Percentiles rank a stretch among this genome's conserved stretches.
phyloP scores from a whole-genome alignment of 768 basidiomycete species.

The Russula abietina region DNA sequence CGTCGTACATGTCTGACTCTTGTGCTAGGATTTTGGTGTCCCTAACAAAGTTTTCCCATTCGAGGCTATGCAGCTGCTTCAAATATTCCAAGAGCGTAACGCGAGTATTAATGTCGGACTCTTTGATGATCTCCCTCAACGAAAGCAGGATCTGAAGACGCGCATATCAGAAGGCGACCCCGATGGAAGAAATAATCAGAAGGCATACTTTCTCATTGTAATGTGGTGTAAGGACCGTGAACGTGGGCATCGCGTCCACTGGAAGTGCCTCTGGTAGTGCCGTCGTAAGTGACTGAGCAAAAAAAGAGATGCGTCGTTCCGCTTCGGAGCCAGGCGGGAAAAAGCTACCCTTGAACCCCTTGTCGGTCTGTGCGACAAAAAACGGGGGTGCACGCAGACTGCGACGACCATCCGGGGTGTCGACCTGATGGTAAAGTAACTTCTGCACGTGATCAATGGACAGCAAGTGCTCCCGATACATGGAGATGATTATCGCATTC shows the following conservation, averaged over 20 bases:
- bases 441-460: conserved; percentile 99
- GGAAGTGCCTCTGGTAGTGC: conserved; percentile 87
- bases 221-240: conserved; percentile 95
- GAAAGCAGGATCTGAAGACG: conserved; percentile 78
- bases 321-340: conserved; percentile 95
- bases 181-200: neutral
- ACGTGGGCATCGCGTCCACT: conserved; percentile 99
- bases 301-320: conserved; percentile 98
- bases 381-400: conserved; percentile 93
- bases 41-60: conserved; percentile 99
- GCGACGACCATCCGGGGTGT: conserved; percentile 78
- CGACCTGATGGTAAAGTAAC: conserved; percentile 94
- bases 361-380: conserved; percentile 94
- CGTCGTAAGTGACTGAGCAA: conserved; percentile 94
- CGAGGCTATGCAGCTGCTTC: conserved; percentile 95
- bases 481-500: conserved; percentile 99
- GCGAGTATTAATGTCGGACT: conserved; percentile 94
- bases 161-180: neutral
- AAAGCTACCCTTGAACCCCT: conserved; percentile 77
- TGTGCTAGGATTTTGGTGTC: conserved; percentile 99
- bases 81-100: conserved; percentile 97
- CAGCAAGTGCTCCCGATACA: conserved; percentile 98
- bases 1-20: conserved; percentile 83
- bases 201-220: conserved; percentile 87
- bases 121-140: conserved; percentile 95